Percentiles rank a stretch among this genome's conserved stretches.
phyloP scores from a whole-genome alignment of 768 basidiomycete genomes.

The Tulasnella sp. region DNA sequence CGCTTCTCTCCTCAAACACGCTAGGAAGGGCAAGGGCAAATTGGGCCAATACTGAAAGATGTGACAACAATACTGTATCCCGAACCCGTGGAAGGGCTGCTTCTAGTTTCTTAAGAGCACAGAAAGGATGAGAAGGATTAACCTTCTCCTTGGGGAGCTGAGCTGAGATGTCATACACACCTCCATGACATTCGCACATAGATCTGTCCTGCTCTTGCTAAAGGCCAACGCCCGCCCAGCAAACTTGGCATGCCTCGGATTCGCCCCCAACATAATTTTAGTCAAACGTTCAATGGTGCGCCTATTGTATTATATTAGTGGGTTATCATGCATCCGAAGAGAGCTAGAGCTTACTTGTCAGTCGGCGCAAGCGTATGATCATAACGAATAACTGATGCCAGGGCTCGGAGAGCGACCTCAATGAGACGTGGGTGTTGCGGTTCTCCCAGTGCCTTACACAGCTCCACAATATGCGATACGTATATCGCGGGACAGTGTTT shows the following conservation, averaged over 20 bases:
- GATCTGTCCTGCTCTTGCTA: slow-evolving; percentile 39
- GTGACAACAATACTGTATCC: slow-evolving; percentile 47
- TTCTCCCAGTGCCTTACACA: slow-evolving; percentile 64
- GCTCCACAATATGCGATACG: slow-evolving; percentile 61
- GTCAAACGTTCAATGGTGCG: slow-evolving; percentile 53
- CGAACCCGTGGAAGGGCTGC: slow-evolving; percentile 37
- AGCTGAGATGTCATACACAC: slow-evolving; percentile 30
- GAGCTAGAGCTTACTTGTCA: slow-evolving; percentile 44
- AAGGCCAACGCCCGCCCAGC: slow-evolving; percentile 63
- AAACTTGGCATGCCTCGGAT: slow-evolving; percentile 69
- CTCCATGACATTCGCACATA: slow-evolving; percentile 48
- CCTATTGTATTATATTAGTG: slow-evolving; percentile 29
- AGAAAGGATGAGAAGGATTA: no score
- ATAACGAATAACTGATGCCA: slow-evolving; percentile 53
- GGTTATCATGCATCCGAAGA: background rate
- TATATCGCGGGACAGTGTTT: slow-evolving; percentile 67
- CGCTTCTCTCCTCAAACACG: slow-evolving; percentile 69
- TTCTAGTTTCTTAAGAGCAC: slow-evolving; percentile 42
- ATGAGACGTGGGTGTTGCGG: slow-evolving; percentile 37
- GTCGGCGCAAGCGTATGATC: slow-evolving; percentile 45
- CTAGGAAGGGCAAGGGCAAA: slow-evolving; percentile 55
- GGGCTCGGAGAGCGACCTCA: slow-evolving; percentile 62
- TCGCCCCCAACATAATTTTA: slow-evolving; percentile 46
- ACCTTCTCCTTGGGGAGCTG: background rate
- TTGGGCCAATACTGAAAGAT: slow-evolving; percentile 62